phyloP scores from a whole-genome alignment of 2,329 filamentous ascomycete species.

The Colletotrichum chrysophilum region DNA sequence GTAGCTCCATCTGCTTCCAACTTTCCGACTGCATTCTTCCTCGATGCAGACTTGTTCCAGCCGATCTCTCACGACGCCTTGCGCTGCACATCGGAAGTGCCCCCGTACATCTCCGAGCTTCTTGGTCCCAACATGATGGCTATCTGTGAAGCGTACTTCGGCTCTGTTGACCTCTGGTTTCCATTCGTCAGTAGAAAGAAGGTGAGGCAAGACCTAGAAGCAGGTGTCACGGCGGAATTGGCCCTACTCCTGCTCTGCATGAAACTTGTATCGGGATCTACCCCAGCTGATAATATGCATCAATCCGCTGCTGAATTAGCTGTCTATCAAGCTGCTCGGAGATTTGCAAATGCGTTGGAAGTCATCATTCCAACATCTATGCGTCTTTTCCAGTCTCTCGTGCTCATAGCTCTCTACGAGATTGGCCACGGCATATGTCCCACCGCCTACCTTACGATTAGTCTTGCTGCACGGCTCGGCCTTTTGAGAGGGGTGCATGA shows the following conservation, averaged over 20 bases:
- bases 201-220: background rate
- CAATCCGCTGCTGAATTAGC: background rate
- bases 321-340: constrained; percentile 18
- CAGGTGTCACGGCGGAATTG: constrained; percentile 1
- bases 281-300: background rate
- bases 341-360: constrained; percentile 24
- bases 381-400: constrained; percentile 28
- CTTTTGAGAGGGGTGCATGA: constrained; percentile 27
- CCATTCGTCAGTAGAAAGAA: constrained; percentile 28
- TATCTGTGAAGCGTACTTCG: constrained; percentile 23
- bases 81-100: background rate
- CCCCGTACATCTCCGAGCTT: background rate
- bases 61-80: constrained; percentile 9
- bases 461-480: constrained; percentile 24
- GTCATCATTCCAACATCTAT: constrained; percentile 27
- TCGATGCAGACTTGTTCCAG: constrained; percentile 24
- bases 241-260: constrained; percentile 27
- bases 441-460: constrained; percentile 32
- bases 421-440: constrained; percentile 39
- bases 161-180: constrained; percentile 27
- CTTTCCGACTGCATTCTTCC: constrained; percentile 26
- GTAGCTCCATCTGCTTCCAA: background rate
- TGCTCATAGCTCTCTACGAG: constrained; percentile 36
- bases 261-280: constrained; percentile 25
- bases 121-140: background rate